Percentiles rank a stretch among this genome's conserved stretches.
Conservation (phyloP, 768 basidiomycete species). For the Termitomyces sp. region DNA sequence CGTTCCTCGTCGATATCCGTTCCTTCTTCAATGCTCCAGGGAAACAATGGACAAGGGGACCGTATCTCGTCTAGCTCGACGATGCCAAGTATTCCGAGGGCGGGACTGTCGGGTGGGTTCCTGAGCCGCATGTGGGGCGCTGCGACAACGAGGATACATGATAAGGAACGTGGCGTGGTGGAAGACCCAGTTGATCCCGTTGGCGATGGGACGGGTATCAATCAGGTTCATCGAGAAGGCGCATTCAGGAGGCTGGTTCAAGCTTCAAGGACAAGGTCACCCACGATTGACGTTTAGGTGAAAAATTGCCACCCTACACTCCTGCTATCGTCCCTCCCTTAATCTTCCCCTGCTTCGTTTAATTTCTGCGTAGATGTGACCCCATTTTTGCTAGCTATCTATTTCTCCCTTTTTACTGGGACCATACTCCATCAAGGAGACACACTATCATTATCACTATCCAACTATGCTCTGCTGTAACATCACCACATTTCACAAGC, state of each 20-base stretch:
- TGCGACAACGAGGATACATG: slow-evolving; percentile 29
- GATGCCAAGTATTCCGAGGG: slow-evolving; percentile 27
- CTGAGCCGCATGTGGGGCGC: slow-evolving; percentile 74
- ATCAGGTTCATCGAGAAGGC: slow-evolving; percentile 17
- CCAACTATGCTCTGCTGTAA: slow-evolving; percentile 15
- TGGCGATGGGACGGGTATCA: slow-evolving; percentile 13
- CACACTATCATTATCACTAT: slow-evolving; percentile 17
- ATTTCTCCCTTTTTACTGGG: slow-evolving; percentile 5
- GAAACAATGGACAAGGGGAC: background rate
- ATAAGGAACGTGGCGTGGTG: slow-evolving; percentile 15
- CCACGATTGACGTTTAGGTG: slow-evolving; percentile 12
- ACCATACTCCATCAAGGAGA: slow-evolving; percentile 1
- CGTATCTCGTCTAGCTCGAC: slow-evolving; percentile 29
- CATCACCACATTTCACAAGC: background rate
- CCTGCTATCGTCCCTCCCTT: slow-evolving; percentile 6
- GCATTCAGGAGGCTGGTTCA: slow-evolving; percentile 25
- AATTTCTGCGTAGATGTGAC: background rate
- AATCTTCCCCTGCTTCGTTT: slow-evolving; percentile 10
- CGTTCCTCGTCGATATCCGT: slow-evolving; percentile 20
- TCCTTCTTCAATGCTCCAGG: background rate
- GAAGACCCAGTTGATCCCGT: slow-evolving; percentile 9
- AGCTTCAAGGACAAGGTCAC: slow-evolving; percentile 20
- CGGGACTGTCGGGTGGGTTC: slow-evolving; percentile 40
- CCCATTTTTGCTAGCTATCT: slow-evolving; percentile 20
- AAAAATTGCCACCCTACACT: background rate